Evolutionary conservation across 129 eudicot species (phyloP).

Genomic region (Flaveria sonorensis): DNA sequence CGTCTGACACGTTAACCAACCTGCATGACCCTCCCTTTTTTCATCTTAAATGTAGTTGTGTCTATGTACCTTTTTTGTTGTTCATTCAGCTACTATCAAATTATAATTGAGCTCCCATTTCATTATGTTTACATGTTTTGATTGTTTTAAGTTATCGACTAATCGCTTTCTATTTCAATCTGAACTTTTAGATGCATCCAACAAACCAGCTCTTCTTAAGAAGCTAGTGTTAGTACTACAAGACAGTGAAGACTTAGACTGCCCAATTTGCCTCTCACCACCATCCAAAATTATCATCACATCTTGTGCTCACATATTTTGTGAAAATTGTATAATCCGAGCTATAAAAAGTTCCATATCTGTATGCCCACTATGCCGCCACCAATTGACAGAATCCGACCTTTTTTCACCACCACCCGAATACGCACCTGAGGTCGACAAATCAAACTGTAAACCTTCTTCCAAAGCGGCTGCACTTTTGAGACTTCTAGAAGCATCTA

Average conservation of each 20-base stretch:
- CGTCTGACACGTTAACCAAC: no score
- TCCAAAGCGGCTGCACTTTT: slow-evolving; percentile 68
- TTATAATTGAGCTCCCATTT: background rate
- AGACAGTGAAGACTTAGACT: slow-evolving; percentile 85
- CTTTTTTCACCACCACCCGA: slow-evolving; percentile 75
- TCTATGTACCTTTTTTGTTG: background rate
- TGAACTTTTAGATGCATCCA: slow-evolving; percentile 60
- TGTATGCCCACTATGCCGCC: slow-evolving; percentile 81
- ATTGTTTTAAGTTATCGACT: background rate
- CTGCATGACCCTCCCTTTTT: background rate
- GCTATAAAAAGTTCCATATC: slow-evolving; percentile 60
- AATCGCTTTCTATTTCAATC: background rate
- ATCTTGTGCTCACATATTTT: slow-evolving; percentile 78
- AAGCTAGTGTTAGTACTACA: slow-evolving; percentile 67
- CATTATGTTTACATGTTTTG: background rate
- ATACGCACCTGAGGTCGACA: slow-evolving; percentile 33
- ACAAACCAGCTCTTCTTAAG: slow-evolving; percentile 65
- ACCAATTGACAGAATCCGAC: slow-evolving; percentile 60
- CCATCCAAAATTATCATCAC: slow-evolving; percentile 78
- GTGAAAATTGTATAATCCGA: slow-evolving; percentile 68
- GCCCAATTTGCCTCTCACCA: slow-evolving; percentile 88
- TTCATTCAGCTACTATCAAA: background rate
- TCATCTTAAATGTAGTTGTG: no score
- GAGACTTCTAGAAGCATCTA: slow-evolving; percentile 50
- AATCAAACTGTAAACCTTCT: slow-evolving; percentile 42